Base-by-base conservation (phyloP, 2,329 filamentous ascomycete species). In the Fusarium mangiferae region DNA sequence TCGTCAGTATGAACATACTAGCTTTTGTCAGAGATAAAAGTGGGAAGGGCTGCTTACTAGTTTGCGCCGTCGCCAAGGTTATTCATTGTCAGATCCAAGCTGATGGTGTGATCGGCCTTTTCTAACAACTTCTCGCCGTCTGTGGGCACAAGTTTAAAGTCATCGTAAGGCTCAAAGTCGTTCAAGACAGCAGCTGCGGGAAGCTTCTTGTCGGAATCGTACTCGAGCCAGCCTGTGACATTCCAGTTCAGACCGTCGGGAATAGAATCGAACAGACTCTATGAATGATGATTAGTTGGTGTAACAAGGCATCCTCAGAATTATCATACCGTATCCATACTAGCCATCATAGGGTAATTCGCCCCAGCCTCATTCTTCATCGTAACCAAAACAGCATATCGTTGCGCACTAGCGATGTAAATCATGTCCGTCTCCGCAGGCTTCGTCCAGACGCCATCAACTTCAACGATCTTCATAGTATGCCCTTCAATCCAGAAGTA, bases 381-480 rank as follows among this genome's bases (percentile, higher is more conserved):
- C 22, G 55, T 58, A 5, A 58, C 55, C 30, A 58, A 58, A 9
- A 58, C 55, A 7, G 55, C 3, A 2, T 46, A 58, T 2, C 55
- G 41, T 1, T 58, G 55, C 4, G 55, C 55, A 18, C 55, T 26
- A 7, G 30, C 55, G 1, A 58, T 35, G 3, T 58, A 58, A n/a
- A 49, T 36, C 55, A 58, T 58, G 2, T 58, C 55, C 6, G 55
- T 28, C 41, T 58, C 55, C 6, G 41, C 55, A 48, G 55, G 55
- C 14, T 58, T 49, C 1, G 55, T 58, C 55, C 55, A 58, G 20
- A 58, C 24, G 1, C 55, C 55, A 5, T 58, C 55, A 0, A 58
- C 55, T 6, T 58, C 55, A n/a, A 58, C 55, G 20, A 58, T 58
- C 41, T 58, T 58, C 55, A 58, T 58, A 5, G 55, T 49, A 8